Evolutionary conservation across 1,284 basidiomycete genomes (phyloP), one percentile per base, ranked within the genome.

Genomic region (Tausonia pullulans): DNA sequence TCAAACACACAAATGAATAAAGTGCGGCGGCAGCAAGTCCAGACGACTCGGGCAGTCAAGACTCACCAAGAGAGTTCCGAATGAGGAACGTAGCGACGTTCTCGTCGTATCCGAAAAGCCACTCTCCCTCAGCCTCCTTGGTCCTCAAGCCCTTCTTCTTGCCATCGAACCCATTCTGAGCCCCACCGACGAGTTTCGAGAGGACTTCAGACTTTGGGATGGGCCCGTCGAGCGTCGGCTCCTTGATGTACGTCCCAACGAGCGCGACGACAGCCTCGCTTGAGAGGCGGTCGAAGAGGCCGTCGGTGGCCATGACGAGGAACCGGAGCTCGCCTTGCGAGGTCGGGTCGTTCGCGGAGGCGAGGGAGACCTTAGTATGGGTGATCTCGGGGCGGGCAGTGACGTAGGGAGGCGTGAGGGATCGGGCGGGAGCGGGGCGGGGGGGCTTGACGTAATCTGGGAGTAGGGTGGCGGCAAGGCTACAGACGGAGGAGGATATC

Each of bases 201-300:
- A 79, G 76, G 46, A 90, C 80, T 13, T 80, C 73, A 43, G 81
- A 72, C 72, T 86, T 87, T 51, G 84, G 73, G 44, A 90, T 72
- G 40, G 74, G 27, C 4, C 64, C 68, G 11, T 55, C 57, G 62
- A 77, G 51, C 70, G 83, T 84, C 14, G 90, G 75, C 27, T 90
- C 88, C 16, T 81, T 77, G 57, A 97, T 79, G 77, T 92, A 84
- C 1, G 88, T 89, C 4, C 86, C 91, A 16, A 95, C 87, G 39
- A 99, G 84, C 14, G 87, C 82, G 59, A 96, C 92, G 6, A 94
- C 91, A 71, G 98, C 94, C 73, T 93, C 87, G n/a, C 93, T 96
- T 67, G 88, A 87, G 63, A 98, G 81, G 69, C 88, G 81, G 76
- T 99, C 96, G 91, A 94, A 98, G 60, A 98, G 81, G 13, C 94